Evolutionary conservation across 495 filamentous ascomycete genomes (phyloP), one percentile per base, ranked within the genome.

Genomic region (Neurospora sp.): DNA sequence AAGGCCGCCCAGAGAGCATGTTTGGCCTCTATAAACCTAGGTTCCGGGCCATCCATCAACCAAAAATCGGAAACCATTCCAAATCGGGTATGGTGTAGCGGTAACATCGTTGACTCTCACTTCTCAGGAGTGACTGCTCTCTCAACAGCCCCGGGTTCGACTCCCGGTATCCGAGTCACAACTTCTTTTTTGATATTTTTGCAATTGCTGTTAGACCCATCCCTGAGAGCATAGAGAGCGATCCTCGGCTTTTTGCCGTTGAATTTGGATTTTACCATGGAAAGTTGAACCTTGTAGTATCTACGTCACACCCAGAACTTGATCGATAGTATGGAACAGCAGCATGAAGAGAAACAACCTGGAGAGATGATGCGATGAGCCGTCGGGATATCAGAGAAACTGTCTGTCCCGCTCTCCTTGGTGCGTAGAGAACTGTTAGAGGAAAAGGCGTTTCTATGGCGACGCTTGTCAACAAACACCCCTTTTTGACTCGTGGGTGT

Each of bases 391-490:
- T 9, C 48, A 27, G 5, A 31, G 23, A 59, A 31, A 59, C 48
- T n/a, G n/a, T n/a, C n/a, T n/a, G n/a, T n/a, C n/a, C n/a, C n/a
- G n/a, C 12, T 11, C 12, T 31, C 20, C 2, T 31, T 31, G 5
- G 48, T 31, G 3, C 31, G 31, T 31, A 48, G 20, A 59, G 20
- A 14, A 14, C n/a, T 3, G 23, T 59, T 31, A 14, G 23, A 31
- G 31, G 31, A 59, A 10, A 6, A 59, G 23, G 23, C 31, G 54
- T 62, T 62, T 31, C 54, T 31, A 35, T 62, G 54, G 54, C 54
- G 54, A 62, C 54, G 54, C 54, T 62, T 62, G 54, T 62, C 54
- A 62, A 62, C 27, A 62, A 62, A 62, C 46, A 54, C 54, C 54
- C 54, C 54, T 35, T 62, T 62, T 62, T 16, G 12, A 35, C 54